A percentile compares a stretch with the other conserved stretches of the same genome.
These are phyloP conservation scores for Didymella glomerata DNA, from an alignment of 2,329 filamentous ascomycete genomes.

Conservation along the genomic window DNA sequence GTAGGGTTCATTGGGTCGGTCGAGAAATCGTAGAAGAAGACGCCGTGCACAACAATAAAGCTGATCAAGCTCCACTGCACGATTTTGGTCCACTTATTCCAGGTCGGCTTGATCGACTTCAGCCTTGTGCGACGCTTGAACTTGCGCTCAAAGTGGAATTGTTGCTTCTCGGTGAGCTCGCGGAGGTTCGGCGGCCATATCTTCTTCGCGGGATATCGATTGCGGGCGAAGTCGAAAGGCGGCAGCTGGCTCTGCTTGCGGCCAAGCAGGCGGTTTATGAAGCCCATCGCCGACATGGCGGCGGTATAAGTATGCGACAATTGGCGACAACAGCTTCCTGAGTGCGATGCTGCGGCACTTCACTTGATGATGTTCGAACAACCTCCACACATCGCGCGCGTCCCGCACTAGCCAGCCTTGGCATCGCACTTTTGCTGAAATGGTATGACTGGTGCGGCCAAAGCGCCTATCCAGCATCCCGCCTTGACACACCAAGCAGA, in stretches of 20 bases:
- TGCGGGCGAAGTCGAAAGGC: slow-evolving; percentile 58
- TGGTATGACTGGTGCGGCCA: slow-evolving; percentile 31
- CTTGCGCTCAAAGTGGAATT: slow-evolving; percentile 80
- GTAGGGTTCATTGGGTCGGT: slow-evolving; percentile 44
- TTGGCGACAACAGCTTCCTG: slow-evolving; percentile 7
- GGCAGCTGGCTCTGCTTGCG: slow-evolving; percentile 52
- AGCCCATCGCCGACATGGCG: slow-evolving; percentile 30
- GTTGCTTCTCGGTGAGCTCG: slow-evolving; percentile 73
- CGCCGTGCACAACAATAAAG: slow-evolving; percentile 63
- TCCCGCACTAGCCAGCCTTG: slow-evolving; percentile 26
- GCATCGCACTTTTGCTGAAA: slow-evolving; percentile 32
- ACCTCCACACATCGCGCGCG: slow-evolving; percentile 17
- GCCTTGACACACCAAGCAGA: slow-evolving; percentile 21
- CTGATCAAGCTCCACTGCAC: slow-evolving; percentile 63
- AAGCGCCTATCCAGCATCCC: slow-evolving; percentile 19
- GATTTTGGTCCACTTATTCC: slow-evolving; percentile 71
- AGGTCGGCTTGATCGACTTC: slow-evolving; percentile 68
- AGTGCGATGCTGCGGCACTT: slow-evolving; percentile 10
- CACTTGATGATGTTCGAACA: slow-evolving; percentile 34
- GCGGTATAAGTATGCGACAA: slow-evolving; percentile 15
- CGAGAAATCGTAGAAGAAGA: slow-evolving; percentile 68
- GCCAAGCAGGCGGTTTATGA: slow-evolving; percentile 60
- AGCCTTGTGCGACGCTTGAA: slow-evolving; percentile 75
- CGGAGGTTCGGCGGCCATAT: slow-evolving; percentile 81
- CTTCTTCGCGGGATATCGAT: slow-evolving; percentile 72